These are phyloP conservation scores for Hypoxylon sp. DNA, from an alignment of 2,329 filamentous ascomycete species.

Conservation along the genomic window DNA sequence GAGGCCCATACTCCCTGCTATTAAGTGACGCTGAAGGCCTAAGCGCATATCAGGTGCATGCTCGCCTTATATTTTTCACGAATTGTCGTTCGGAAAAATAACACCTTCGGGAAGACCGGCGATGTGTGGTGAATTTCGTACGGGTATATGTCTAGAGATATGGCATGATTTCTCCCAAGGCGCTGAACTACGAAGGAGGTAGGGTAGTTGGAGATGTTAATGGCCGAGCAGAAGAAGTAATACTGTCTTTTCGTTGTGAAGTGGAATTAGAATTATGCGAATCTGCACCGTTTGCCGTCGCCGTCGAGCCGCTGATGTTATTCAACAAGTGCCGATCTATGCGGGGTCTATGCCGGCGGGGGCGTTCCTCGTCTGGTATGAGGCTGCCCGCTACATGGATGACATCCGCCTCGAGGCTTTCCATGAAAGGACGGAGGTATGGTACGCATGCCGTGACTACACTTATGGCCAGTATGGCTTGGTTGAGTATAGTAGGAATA, in stretches of 20 bases:
- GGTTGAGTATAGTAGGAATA: slow-evolving; percentile 3
- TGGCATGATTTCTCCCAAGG: not conserved
- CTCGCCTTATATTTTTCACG: not conserved
- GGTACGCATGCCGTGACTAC: slow-evolving; percentile 5
- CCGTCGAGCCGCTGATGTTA: slow-evolving; percentile 1
- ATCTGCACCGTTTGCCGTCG: not conserved
- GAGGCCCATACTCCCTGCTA: not conserved
- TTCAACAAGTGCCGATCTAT: not conserved
- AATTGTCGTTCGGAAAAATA: not conserved
- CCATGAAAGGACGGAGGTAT: slow-evolving; percentile 5
- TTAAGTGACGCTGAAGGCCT: not conserved
- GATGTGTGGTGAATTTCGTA: not conserved
- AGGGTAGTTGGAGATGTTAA: not conserved
- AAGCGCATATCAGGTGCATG: not conserved
- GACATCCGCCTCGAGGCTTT: slow-evolving; percentile 1
- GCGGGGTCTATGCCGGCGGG: not conserved
- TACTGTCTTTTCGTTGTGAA: not conserved
- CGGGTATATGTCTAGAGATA: not conserved
- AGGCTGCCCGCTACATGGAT: not conserved
- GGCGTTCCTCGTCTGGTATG: slow-evolving; percentile 2
- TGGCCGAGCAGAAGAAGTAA: not conserved
- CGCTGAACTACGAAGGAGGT: not conserved
- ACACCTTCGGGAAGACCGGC: not conserved
- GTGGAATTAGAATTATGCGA: not conserved
- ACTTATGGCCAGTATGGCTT: not conserved